Conservation (phyloP, 75 land plant species). For the Adiantum capillusveneris region DNA sequence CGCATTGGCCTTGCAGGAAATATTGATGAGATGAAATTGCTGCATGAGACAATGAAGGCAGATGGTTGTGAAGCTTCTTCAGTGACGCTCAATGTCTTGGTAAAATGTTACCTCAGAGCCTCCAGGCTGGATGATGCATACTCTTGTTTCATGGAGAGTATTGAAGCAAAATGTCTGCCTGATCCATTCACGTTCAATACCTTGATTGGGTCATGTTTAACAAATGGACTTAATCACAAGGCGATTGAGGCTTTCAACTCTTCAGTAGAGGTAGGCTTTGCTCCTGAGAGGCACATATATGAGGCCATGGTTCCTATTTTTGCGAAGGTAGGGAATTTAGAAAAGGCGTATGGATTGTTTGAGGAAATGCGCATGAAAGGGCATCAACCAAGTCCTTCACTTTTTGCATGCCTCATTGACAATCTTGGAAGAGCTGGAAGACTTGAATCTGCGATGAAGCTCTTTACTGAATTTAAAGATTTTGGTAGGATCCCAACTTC, state of each 20-base stretch:
- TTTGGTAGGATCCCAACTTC: conserved; percentile 47
- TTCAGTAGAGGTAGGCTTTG: not conserved
- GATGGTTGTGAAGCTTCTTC: conserved; percentile 25
- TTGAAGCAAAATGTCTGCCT: conserved; percentile 24
- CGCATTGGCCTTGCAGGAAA: conserved; percentile 25
- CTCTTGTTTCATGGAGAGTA: conserved; percentile 57
- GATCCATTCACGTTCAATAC: conserved; percentile 40
- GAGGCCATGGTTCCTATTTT: conserved; percentile 70
- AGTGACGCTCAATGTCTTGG: conserved; percentile 47
- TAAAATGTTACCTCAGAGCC: conserved; percentile 45
- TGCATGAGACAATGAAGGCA: conserved; percentile 52
- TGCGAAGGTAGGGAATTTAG: conserved; percentile 68
- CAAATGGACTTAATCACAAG: not conserved
- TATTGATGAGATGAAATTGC: conserved; percentile 34
- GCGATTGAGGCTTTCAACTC: conserved; percentile 1
- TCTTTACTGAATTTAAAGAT: conserved; percentile 57
- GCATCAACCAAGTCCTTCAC: conserved; percentile 23
- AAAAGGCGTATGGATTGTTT: conserved; percentile 56
- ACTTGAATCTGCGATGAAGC: conserved; percentile 50
- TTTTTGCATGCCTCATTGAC: conserved; percentile 58
- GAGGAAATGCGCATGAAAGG: conserved; percentile 48
- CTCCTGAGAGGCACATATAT: not conserved
- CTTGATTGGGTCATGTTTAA: not conserved
- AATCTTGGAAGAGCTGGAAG: conserved; percentile 77
- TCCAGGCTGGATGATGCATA: conserved; percentile 69